phyloP scores from a whole-genome alignment of 73 alveolate genomes.

The Tetrahymena elliotti region DNA sequence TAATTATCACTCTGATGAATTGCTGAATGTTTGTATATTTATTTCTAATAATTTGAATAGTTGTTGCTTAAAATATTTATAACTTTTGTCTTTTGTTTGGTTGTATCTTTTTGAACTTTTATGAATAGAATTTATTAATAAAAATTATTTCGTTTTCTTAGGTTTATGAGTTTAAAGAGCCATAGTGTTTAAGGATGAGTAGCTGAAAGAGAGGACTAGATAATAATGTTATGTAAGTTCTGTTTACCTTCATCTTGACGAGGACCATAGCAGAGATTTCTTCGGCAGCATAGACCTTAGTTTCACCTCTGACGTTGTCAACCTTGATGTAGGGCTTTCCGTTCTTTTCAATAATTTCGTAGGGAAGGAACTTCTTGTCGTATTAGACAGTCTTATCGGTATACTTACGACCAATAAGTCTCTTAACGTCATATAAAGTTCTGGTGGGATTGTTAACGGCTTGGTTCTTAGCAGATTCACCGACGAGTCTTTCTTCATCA shows the following conservation, averaged over 20 bases:
- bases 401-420: constrained; percentile 65
- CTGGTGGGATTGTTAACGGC: constrained; percentile 77
- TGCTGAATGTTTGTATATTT: too few species aligned
- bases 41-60: background rate
- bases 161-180: background rate
- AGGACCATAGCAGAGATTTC: constrained; percentile 88
- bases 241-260: constrained; percentile 64
- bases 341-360: constrained; percentile 77
- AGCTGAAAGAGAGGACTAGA: background rate
- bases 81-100: background rate
- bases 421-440: constrained; percentile 74
- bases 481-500: constrained; percentile 83
- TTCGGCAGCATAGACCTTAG: constrained; percentile 82
- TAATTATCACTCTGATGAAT: too few species aligned
- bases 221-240: too few species aligned
- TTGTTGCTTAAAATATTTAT: background rate
- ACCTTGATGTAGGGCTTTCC: constrained; percentile 91
- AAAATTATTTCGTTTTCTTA: background rate
- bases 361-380: constrained; percentile 84
- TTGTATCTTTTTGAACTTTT: background rate
- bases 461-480: constrained; percentile 91
- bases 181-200: background rate
- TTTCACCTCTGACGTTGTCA: constrained; percentile 40
- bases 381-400: constrained; percentile 76
- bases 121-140: background rate